Evolutionary conservation across 2,329 filamentous ascomycete genomes (phyloP).

Genomic region (Dothideomycetes sp.): DNA sequence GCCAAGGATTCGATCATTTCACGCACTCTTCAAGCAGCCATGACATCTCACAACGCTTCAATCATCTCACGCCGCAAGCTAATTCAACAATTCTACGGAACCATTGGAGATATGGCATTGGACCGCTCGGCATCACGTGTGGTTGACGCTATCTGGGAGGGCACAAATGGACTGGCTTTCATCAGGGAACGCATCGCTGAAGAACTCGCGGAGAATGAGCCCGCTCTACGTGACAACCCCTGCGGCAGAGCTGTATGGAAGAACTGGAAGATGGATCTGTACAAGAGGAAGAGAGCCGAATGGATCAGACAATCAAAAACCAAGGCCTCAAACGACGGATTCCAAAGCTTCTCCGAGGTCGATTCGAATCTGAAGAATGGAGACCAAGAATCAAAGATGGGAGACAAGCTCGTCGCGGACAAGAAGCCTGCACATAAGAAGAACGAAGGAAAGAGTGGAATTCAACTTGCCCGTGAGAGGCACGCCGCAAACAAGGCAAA

Average conservation of each 20-base stretch:
- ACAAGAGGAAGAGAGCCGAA: conserved; percentile 52
- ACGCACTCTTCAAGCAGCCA: conserved; percentile 55
- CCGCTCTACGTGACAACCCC: conserved; percentile 52
- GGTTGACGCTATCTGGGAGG: conserved; percentile 57
- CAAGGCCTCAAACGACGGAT: conserved; percentile 42
- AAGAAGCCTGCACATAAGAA: conserved; percentile 1
- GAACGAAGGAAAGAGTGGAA: conserved; percentile 35
- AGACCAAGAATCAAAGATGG: conserved; percentile 16
- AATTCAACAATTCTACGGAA: conserved; percentile 53
- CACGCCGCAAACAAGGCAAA: conserved; percentile 40
- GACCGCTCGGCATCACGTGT: conserved; percentile 57
- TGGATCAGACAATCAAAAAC: conserved; percentile 55
- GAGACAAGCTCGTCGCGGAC: conserved; percentile 18
- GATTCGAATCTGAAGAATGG: conserved; percentile 22
- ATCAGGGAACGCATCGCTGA: conserved; percentile 59
- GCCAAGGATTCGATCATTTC: conserved; percentile 52
- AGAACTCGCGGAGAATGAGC: conserved; percentile 51
- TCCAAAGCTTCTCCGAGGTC: conserved; percentile 41
- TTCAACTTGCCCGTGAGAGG: conserved; percentile 50
- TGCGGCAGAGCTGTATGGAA: conserved; percentile 61
- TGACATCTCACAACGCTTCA: conserved; percentile 46
- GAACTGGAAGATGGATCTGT: conserved; percentile 67
- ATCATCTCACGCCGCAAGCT: conserved; percentile 54
- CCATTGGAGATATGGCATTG: conserved; percentile 51
- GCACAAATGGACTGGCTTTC: conserved; percentile 54